phyloP scores from a whole-genome alignment of 2,329 filamentous ascomycete species.

The Trichoderma sp. region DNA sequence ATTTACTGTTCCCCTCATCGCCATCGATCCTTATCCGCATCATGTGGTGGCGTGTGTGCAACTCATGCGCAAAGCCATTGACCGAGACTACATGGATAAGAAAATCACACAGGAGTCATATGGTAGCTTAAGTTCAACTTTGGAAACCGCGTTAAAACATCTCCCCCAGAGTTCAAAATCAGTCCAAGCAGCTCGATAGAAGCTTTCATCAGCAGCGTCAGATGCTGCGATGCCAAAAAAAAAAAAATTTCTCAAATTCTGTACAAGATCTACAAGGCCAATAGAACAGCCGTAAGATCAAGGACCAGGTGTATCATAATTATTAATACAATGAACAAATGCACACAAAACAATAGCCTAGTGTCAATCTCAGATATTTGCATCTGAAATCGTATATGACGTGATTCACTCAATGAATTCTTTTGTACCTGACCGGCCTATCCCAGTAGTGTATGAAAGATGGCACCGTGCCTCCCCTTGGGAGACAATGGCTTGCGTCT shows the following conservation, averaged over 20 bases:
- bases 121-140: not conserved
- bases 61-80: slow-evolving; percentile 1
- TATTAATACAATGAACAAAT: not conserved
- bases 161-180: not conserved
- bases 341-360: not conserved
- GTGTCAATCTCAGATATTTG: not conserved
- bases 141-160: not conserved
- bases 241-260: not conserved
- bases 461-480: not conserved
- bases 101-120: not conserved
- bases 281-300: not conserved
- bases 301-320: not conserved
- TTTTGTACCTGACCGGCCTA: not conserved
- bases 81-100: not conserved
- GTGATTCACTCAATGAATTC: not conserved
- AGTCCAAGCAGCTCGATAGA: not conserved
- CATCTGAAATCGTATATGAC: not conserved
- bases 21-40: not conserved
- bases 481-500: not conserved
- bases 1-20: not conserved
- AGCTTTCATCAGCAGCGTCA: not conserved
- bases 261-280: not conserved
- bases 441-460: not conserved
- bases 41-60: not conserved
- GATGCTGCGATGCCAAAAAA: not conserved